Base-by-base conservation (phyloP, 352 stramenopile species). In the Pythium myriotylum region DNA sequence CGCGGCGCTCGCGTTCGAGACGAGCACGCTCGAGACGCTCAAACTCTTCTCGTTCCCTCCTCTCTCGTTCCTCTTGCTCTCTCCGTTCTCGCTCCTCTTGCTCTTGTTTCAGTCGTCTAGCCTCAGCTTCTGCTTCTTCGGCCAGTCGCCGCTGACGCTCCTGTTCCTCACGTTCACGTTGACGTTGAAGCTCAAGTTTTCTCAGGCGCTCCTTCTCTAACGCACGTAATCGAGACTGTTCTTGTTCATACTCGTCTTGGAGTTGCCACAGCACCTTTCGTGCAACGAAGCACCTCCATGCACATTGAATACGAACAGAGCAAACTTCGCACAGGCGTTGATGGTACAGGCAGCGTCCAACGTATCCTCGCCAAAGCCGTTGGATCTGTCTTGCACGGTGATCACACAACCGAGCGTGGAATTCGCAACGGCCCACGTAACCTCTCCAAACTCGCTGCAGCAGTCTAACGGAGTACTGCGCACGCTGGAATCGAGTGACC, bases 241-340 rank as follows among this genome's bases (percentile, higher is more conserved):
- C 59, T 16, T 59, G 48, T 19, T 70, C 45, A 19, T 59, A 79
- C n/a, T 60, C 71, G 20, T 58, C 49, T 12, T 66, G 71, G 3
- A 72, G 75, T 23, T 40, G 41, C 14, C 13, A 14, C 14, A 89
- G 24, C 41, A 77, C 54, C 24, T 77, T 67, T 3, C 77, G 76
- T 16, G 78, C 76, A 1, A 76, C 23, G 40, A 60, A 75, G 42
- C 76, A 59, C 0, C 79, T 68, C 52, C 67, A 65, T 26, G 70
- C 79, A 54, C 82, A 88, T 67, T 91, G 81, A 39, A 90, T 86
- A 53, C 67, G 69, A 41, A 62, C 57, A 14, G 51, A 47, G 16
- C 0, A 76, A 65, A 29, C 65, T 43, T 23, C 60, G 26, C 24
- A 83, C 54, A n/a, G 24, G 1, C 51, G 51, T 3, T 45, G 32